phyloP scores from a whole-genome alignment of 257 asterid species.

The Fraxinus excelsior region DNA sequence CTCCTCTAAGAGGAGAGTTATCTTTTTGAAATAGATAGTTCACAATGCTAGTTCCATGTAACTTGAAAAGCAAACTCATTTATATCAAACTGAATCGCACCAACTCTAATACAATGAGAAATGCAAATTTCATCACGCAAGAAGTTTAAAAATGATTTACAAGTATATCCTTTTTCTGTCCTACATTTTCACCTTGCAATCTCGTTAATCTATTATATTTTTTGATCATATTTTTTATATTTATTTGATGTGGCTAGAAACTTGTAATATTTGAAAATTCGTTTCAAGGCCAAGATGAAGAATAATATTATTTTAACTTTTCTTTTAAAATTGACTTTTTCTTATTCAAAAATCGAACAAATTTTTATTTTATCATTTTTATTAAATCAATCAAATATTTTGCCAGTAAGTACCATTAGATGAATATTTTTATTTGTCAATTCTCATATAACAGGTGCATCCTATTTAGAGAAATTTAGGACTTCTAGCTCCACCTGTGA shows the following conservation, averaged over 20 bases:
- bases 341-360: no score
- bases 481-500: slow-evolving; percentile 3
- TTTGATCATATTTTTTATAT: slow-evolving; percentile 1
- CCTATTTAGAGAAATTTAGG: slow-evolving; percentile 10
- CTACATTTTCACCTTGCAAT: not conserved
- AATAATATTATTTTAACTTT: no score
- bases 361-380: not conserved
- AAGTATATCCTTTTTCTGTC: not conserved
- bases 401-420: slow-evolving; percentile 1
- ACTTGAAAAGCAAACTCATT: not conserved
- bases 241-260: not conserved
- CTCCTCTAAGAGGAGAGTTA: not conserved
- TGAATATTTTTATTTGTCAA: not conserved
- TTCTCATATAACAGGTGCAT: not conserved
- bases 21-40: not conserved
- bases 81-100: not conserved
- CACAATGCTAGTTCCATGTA: not conserved
- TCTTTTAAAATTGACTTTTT: no score
- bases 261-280: not conserved
- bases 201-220: slow-evolving; percentile 4
- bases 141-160: not conserved
- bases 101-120: not conserved
- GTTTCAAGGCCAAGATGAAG: not conserved
- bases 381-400: not conserved
- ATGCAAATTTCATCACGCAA: no score